A percentile compares a stretch with the other conserved stretches of the same genome.
phyloP scores from a whole-genome alignment of 345 rosid genomes.

The Salix purpurea region DNA sequence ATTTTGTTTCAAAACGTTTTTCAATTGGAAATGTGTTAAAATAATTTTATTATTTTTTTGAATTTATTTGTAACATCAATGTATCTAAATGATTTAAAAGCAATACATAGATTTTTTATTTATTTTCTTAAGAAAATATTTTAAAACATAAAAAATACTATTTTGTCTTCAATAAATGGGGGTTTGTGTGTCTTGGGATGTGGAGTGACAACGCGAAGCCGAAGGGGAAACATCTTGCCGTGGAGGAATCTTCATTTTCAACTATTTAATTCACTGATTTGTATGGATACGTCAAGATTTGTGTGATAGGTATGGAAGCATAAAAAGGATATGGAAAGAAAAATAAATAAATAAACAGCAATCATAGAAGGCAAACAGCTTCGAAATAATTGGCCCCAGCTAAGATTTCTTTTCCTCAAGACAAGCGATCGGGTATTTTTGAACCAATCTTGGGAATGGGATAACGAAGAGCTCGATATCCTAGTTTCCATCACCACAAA shows the following conservation, averaged over 20 bases:
- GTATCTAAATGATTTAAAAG: too few species aligned
- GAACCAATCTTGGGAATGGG: background rate
- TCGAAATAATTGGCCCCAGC: background rate
- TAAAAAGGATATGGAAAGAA: background rate
- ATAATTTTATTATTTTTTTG: too few species aligned
- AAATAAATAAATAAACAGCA: background rate
- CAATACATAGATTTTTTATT: too few species aligned
- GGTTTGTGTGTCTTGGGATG: background rate
- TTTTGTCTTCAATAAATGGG: background rate
- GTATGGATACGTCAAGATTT: background rate
- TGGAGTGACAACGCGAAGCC: background rate
- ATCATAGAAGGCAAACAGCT: background rate
- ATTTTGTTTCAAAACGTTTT: too few species aligned
- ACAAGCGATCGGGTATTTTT: background rate
- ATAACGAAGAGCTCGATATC: background rate
- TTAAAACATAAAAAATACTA: too few species aligned
- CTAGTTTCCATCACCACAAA: background rate
- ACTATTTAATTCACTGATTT: background rate
- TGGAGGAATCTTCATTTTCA: background rate
- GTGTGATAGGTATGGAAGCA: background rate
- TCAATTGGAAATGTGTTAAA: too few species aligned
- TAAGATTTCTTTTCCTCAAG: background rate
- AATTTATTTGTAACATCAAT: too few species aligned
- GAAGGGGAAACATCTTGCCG: background rate
- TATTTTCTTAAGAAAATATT: too few species aligned